Evolutionary conservation across 2,329 filamentous ascomycete genomes (phyloP), one percentile per base, ranked within the genome.

Genomic region (Fusarium abutilonis): DNA sequence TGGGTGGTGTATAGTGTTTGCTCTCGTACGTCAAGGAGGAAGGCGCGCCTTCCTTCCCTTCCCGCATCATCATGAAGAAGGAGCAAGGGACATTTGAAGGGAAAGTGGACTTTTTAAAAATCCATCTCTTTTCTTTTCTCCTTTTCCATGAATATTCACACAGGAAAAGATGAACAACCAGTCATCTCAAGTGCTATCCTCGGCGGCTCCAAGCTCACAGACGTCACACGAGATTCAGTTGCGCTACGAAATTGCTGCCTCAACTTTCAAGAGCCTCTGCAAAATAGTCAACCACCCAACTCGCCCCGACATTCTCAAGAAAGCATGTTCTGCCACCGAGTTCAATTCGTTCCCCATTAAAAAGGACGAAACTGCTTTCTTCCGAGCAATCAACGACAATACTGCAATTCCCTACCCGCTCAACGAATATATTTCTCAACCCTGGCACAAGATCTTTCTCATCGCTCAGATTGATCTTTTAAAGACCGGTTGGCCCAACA

Each of bases 361-460:
- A 11, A 67, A 72, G n/a, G 52, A 56, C 5, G 76, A 80, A 42
- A 71, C 59, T 7, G 67, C 65, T 23, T 75, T 79, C 48, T 75
- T 80, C 50, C 69, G 73, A 17, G 66, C 72, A 31, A 68, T 80
- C 63, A 80, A 80, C 48, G 71, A 76, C 32, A 71, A 73, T 42
- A 75, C 74, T 7, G 60, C 66, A 1, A 77, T 79, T 2, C 77
- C 76, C 3, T 80, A 79, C 56, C 73, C 70, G 3, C 50, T 80
- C 13, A 56, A 50, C 10, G 75, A 73, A 26, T 46, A 57, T 39
- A 76, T 93, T 21, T 82, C 84, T 4, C 77, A 84, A 3, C 80
- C 87, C 6, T 83, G 86, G 45, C 91, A 95, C 70, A 96, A 96
- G 70, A 83, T 89, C 2, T 92, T 88, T 10, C 79, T 96, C 5